Evolutionary conservation across 2,329 filamentous ascomycete genomes (phyloP).

Genomic region (Botrytis byssoidea): DNA sequence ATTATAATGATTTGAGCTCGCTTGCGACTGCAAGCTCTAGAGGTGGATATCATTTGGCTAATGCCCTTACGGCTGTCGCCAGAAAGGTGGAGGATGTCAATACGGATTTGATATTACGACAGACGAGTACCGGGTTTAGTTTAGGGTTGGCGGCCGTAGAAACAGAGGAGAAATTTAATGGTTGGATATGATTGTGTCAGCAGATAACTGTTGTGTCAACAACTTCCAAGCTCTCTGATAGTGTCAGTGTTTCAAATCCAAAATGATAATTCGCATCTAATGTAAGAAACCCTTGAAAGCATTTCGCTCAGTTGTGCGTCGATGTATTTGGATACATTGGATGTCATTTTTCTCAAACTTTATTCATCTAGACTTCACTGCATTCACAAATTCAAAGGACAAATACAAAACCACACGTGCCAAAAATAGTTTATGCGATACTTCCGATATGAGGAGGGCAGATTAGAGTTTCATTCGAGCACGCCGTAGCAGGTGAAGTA

Average conservation of each 20-base stretch:
- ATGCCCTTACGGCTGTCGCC: background rate
- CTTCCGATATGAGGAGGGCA: too few species aligned
- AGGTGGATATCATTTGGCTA: background rate
- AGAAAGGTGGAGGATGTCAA: background rate
- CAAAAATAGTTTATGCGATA: background rate
- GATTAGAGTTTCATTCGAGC: background rate
- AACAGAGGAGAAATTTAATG: background rate
- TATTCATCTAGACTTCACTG: too few species aligned
- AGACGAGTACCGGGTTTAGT: background rate
- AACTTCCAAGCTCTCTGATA: background rate
- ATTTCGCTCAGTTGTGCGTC: background rate
- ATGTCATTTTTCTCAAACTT: too few species aligned
- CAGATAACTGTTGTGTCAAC: too few species aligned
- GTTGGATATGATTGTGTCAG: background rate
- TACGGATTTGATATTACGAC: background rate
- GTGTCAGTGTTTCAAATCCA: background rate
- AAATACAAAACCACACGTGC: background rate
- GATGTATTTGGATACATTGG: background rate
- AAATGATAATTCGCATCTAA: background rate
- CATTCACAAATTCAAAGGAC: background rate
- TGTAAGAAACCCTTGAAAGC: background rate
- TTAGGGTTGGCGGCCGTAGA: background rate
- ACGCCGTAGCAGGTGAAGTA: background rate
- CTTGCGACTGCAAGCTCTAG: background rate
- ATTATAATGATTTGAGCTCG: background rate